Evolutionary conservation across 345 rosid species (phyloP), one percentile per base, ranked within the genome.

Genomic region (Brassica rapa): DNA sequence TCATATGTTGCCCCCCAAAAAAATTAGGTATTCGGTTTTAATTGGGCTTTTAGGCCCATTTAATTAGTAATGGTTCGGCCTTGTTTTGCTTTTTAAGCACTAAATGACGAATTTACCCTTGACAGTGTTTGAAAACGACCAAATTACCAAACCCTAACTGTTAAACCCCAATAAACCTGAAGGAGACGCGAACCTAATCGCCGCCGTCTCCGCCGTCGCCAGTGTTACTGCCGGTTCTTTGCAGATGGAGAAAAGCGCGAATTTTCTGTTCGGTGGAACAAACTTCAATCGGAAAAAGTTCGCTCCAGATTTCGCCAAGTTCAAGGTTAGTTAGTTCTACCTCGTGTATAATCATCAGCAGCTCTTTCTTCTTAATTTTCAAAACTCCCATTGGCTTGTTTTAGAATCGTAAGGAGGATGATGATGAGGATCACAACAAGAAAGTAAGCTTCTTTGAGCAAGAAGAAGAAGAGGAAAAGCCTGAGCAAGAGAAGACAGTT

Each of bases 181-280:
- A 1, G 1, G 30, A 53, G 27, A 12, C 2, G 0, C 27, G 5
- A 69, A 1, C 49, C 19, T 32, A 41, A 62, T 59, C 80, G 75
- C 16, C 10, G 37, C 56, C 46, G 37, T 10, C 49, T 37, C 57
- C 70, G 77, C 82, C 82, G 82, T 59, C 74, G 64, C 21, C 57
- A 33, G 16, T 35, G 16, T 61, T 1, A 3, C 5, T 4, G 1
- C 16, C 7, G 19, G 19, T 53, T n/a, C 71, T 27, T 63, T 4
- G n/a, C 10, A 59, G 64, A 94, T 94, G 98, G 94, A 90, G 74
- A 83, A 84, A 70, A 86, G 70, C 39, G 59, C 83, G 0, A 86
- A 88, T n/a, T 92, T 94, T 79, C 84, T 94, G 70, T 91, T 94
- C 72, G 87, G 90, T 4, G 98, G 98, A 62, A 83, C 89, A 81